Evolutionary conservation across 1,284 basidiomycete species (phyloP), one percentile per base, ranked within the genome.

Genomic region (Sanghuangporus weigelae): DNA sequence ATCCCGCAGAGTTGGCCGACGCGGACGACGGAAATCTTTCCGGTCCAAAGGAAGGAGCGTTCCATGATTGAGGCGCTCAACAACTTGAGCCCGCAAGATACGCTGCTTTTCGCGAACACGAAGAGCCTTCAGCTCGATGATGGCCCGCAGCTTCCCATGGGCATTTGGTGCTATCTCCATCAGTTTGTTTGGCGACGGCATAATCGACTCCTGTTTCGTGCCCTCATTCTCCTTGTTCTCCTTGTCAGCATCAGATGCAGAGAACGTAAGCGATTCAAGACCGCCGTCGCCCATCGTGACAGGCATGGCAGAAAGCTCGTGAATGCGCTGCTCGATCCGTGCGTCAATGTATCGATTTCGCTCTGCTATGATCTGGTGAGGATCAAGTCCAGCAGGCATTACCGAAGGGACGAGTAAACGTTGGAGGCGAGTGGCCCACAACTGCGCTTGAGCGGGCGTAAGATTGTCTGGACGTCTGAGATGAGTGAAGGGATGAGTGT

Each of bases 111-210:
- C 90, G 31, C 97, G 81, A 21, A 99, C 83, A 19, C 90, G 87
- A n/a, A 99, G 84, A 8, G 88, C 85, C 73, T 98, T 97, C 73
- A 98, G 87, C 77, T 99, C 96, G 69, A 99, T 98, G 62, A 96
- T 79, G 0, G 95, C 94, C 60, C 90, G 88, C 19, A 98, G 80
- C 73, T 96, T 96, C 61, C 90, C 91, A 66, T 90, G 86, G 0
- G 84, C 79, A 26, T 78, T 81, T n/a, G 81, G 73, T 46, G 79
- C 81, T 7, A 86, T 84, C 67, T 83, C 82, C 2, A 79, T 73
- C 65, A 81, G 68, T 26, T 44, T 60, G 56, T 21, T 57, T 14
- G 59, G 36, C 31, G 54, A 38, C 10, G 57, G 42, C 10, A 62
- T 31, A 26, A 49, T 57, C 7, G 61, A 42, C 70, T 69, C 54